phyloP scores from a whole-genome alignment of 441 rosid genomes.

The Euphorbia schlechtendalii region DNA sequence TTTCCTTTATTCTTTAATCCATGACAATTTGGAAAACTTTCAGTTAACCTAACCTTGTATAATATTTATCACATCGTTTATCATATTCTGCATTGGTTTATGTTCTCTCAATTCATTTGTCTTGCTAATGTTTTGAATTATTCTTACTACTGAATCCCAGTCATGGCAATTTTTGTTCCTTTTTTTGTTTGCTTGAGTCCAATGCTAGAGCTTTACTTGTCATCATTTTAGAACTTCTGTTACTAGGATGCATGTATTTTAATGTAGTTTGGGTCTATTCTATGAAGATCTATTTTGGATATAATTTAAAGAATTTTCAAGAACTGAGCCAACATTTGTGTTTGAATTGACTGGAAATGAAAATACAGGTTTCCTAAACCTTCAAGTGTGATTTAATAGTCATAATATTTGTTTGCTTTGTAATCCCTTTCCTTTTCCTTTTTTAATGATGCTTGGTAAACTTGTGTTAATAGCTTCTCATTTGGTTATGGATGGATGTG shows the following conservation, averaged over 20 bases:
- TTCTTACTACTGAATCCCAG: too few species aligned
- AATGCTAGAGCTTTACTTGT: too few species aligned
- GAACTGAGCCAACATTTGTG: not conserved
- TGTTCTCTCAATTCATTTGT: too few species aligned
- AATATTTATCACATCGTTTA: not conserved
- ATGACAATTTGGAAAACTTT: conserved; percentile 17
- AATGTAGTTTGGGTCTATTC: not conserved
- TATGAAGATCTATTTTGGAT: too few species aligned
- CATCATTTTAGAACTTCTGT: not conserved
- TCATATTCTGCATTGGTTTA: not conserved
- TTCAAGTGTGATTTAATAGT: not conserved
- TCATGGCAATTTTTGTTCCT: too few species aligned
- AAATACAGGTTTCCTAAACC: not conserved
- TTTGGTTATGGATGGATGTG: not conserved
- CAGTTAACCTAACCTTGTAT: not conserved
- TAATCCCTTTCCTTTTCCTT: not conserved
- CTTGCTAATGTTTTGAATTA: too few species aligned
- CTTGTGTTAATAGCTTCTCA: not conserved
- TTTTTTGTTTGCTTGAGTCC: too few species aligned
- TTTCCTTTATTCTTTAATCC: conserved; percentile 23
- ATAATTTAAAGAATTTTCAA: too few species aligned
- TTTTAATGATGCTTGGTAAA: not conserved
- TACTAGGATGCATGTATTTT: not conserved
- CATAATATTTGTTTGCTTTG: not conserved
- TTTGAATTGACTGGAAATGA: not conserved